A percentile compares a stretch with the other conserved stretches of the same genome.
These are phyloP conservation scores for Parascedosporium putredinis DNA, from an alignment of 2,329 filamentous ascomycete genomes.

Conservation along the genomic window DNA sequence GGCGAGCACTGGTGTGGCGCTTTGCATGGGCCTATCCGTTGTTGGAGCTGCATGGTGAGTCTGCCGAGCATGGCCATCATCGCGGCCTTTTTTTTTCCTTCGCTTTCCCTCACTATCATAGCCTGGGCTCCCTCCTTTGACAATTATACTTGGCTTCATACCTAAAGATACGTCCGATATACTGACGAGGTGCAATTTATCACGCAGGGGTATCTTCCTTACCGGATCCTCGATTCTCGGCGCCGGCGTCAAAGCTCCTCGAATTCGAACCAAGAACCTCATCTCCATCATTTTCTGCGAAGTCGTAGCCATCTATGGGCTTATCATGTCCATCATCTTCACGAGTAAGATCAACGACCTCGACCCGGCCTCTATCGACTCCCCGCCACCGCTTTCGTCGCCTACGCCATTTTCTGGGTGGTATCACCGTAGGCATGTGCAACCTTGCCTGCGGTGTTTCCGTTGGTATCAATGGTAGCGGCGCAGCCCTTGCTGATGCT, in stretches of 20 bases:
- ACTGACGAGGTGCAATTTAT: not conserved
- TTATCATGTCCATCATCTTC: slow-evolving; percentile 99
- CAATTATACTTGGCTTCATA: too few species aligned
- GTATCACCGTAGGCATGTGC: slow-evolving; percentile 87
- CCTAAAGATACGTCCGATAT: too few species aligned
- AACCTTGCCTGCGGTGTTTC: slow-evolving; percentile 94
- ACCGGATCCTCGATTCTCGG: slow-evolving; percentile 96
- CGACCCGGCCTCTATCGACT: slow-evolving; percentile 54
- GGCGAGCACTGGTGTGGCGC: slow-evolving; percentile 79
- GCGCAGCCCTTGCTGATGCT: slow-evolving; percentile 90
- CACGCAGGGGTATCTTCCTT: slow-evolving; percentile 87
- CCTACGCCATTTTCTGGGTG: slow-evolving; percentile 92
- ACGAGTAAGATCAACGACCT: slow-evolving; percentile 72
- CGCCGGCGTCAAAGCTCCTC: slow-evolving; percentile 89
- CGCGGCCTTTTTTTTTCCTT: not conserved
- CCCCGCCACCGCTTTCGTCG: slow-evolving; percentile 80
- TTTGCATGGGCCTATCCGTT: slow-evolving; percentile 93
- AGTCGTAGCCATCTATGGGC: slow-evolving; percentile 98
- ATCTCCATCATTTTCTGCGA: slow-evolving; percentile 99
- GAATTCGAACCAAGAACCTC: slow-evolving; percentile 98
- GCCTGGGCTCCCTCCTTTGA: too few species aligned
- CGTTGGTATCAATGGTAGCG: slow-evolving; percentile 96
- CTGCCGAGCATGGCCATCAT: not conserved
- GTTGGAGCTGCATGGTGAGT: slow-evolving; percentile 92
- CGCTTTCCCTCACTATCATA: not conserved